Conservation (phyloP, 345 rosid genomes). For the Lepidium africanum region DNA sequence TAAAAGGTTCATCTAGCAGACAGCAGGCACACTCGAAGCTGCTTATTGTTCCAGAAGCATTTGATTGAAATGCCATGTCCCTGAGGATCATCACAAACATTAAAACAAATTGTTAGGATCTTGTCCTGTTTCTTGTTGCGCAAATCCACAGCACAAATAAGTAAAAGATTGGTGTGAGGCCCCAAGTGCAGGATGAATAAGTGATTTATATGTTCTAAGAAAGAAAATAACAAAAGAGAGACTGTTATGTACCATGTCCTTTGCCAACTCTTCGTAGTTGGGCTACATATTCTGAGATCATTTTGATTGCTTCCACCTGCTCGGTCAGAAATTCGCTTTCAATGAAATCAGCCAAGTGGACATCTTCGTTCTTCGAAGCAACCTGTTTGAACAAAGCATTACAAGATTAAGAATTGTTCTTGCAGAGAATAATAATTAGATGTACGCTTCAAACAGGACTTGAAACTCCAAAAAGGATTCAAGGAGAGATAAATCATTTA, state of each 20-base stretch:
- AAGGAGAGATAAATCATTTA: constrained; percentile 26
- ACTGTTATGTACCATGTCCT: constrained; percentile 57
- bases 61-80: constrained; percentile 91
- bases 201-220: neutral
- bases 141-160: too few species aligned
- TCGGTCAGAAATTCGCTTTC: constrained; percentile 65
- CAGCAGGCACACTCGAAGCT: neutral
- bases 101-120: neutral
- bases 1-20: neutral
- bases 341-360: constrained; percentile 60
- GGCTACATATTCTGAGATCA: constrained; percentile 52
- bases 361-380: constrained; percentile 57
- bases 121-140: too few species aligned
- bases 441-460: neutral
- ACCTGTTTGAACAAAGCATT: constrained; percentile 43
- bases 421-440: neutral
- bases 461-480: neutral
- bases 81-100: constrained; percentile 34
- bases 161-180: neutral
- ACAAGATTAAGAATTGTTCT: neutral
- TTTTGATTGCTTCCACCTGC: constrained; percentile 76
- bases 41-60: constrained; percentile 59
- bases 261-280: constrained; percentile 66
- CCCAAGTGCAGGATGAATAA: neutral
- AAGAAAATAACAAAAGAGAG: neutral